These are phyloP conservation scores for Chaetomium cochliodes DNA, from an alignment of 495 filamentous ascomycete species.

Conservation along the genomic window DNA sequence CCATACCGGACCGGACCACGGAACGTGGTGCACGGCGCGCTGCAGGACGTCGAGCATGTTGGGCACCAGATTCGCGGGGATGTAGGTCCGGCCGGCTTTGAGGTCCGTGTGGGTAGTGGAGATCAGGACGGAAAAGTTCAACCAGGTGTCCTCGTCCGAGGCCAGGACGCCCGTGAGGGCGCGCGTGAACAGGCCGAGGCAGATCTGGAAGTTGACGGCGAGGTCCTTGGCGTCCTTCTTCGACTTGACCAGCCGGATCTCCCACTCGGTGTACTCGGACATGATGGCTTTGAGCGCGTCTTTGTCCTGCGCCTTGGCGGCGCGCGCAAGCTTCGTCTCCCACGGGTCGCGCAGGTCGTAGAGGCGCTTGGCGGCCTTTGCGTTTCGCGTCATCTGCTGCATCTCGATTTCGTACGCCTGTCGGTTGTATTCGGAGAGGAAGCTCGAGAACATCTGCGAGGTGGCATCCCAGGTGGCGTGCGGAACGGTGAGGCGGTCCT, in stretches of 20 bases:
- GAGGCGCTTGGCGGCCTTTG: slow-evolving; percentile 65
- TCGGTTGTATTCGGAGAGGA: slow-evolving; percentile 75
- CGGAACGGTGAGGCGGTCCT: slow-evolving; percentile 70
- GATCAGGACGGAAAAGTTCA: slow-evolving; percentile 75
- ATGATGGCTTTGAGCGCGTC: slow-evolving; percentile 58
- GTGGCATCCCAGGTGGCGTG: slow-evolving; percentile 85
- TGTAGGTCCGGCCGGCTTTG: slow-evolving; percentile 36
- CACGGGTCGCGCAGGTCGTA: slow-evolving; percentile 67
- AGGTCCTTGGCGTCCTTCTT: slow-evolving; percentile 46
- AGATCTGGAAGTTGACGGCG: slow-evolving; percentile 55
- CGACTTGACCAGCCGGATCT: slow-evolving; percentile 57
- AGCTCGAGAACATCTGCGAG: slow-evolving; percentile 75
- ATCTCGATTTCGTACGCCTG: slow-evolving; percentile 76
- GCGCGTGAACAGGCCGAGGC: slow-evolving; percentile 74
- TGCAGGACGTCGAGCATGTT: slow-evolving; percentile 53
- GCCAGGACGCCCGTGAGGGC: slow-evolving; percentile 65
- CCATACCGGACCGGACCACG: slow-evolving; percentile 90
- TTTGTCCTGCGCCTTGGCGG: slow-evolving; percentile 56
- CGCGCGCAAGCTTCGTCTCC: slow-evolving; percentile 66
- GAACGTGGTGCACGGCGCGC: slow-evolving; percentile 80
- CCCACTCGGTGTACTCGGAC: slow-evolving; percentile 80
- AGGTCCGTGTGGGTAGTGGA: slow-evolving; percentile 41
- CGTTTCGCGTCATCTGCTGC: slow-evolving; percentile 63
- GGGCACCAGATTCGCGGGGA: slow-evolving; percentile 39
- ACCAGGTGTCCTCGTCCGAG: slow-evolving; percentile 70